Evolutionary conservation across 1,284 basidiomycete species (phyloP).

Genomic region (Microbotryomycetes sp.): DNA sequence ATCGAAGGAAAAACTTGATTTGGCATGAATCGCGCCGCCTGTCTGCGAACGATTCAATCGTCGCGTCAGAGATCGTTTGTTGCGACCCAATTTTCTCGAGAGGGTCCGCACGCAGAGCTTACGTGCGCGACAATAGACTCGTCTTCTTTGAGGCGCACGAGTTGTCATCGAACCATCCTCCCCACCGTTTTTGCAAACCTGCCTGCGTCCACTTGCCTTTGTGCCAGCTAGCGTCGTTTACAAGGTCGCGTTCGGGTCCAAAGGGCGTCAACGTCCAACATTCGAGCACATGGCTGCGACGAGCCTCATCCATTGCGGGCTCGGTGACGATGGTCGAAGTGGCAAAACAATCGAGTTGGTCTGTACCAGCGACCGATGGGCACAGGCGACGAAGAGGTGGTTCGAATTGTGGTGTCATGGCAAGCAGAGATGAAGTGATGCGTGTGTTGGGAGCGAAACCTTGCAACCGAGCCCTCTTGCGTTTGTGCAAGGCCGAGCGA

Average conservation of each 20-base stretch:
- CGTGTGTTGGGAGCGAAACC: not conserved
- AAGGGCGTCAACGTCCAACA: conserved; percentile 1
- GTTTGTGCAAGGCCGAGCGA: too few species aligned
- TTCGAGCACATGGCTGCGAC: not conserved
- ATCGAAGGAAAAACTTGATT: too few species aligned
- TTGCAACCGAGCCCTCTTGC: not conserved
- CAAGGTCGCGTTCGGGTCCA: not conserved
- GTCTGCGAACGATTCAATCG: too few species aligned
- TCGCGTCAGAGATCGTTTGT: too few species aligned
- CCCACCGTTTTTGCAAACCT: not conserved
- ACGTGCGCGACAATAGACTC: too few species aligned
- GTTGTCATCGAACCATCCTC: too few species aligned
- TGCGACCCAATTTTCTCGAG: too few species aligned
- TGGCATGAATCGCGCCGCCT: too few species aligned
- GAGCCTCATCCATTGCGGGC: not conserved
- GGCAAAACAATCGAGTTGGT: not conserved
- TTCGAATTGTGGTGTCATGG: not conserved
- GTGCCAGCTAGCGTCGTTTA: conserved; percentile 6
- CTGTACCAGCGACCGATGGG: not conserved
- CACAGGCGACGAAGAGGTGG: not conserved
- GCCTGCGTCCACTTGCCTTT: conserved; percentile 3
- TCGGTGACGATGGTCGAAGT: not conserved
- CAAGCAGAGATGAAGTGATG: not conserved
- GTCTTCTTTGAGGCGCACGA: too few species aligned
- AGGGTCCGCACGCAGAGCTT: too few species aligned